Percentiles rank a stretch among this genome's conserved stretches.
These are phyloP conservation scores for Suillus sp. DNA, from an alignment of 768 basidiomycete species.

Conservation along the genomic window DNA sequence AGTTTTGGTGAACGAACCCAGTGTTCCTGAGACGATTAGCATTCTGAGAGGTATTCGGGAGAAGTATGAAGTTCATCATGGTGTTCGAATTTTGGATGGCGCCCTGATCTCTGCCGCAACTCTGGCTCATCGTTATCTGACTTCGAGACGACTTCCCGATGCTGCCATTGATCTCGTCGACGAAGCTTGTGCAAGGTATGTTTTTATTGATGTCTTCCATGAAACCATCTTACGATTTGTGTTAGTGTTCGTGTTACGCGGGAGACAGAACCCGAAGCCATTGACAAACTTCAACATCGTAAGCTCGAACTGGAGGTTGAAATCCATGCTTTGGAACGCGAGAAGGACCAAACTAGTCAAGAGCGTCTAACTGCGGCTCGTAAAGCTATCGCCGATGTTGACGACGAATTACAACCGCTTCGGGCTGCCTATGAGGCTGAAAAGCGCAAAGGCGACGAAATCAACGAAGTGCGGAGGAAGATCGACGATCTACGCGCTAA, in stretches of 20 bases:
- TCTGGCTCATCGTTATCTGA: conserved; percentile 91
- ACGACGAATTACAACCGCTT: conserved; percentile 81
- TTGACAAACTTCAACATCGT: conserved; percentile 86
- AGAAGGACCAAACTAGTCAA: conserved; percentile 87
- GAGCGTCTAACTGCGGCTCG: conserved; percentile 74
- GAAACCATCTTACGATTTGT: conserved; percentile 12
- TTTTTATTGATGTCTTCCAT: not conserved
- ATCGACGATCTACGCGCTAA: conserved; percentile 93
- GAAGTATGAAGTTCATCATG: conserved; percentile 92
- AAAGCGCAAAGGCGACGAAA: conserved; percentile 79
- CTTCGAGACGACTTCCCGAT: conserved; percentile 77
- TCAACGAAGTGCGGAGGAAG: conserved; percentile 71
- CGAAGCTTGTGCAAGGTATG: conserved; percentile 86
- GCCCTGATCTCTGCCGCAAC: conserved; percentile 89
- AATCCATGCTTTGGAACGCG: conserved; percentile 90
- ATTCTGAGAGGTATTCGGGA: conserved; percentile 94
- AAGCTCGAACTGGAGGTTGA: conserved; percentile 94
- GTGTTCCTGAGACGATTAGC: conserved; percentile 85
- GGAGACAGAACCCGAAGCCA: conserved; percentile 92
- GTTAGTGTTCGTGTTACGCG: conserved; percentile 85
- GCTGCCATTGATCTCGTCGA: conserved; percentile 91
- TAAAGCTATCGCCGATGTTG: conserved; percentile 80
- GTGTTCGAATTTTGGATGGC: conserved; percentile 85
- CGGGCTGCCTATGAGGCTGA: conserved; percentile 86
- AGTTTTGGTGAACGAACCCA: conserved; percentile 90